A percentile compares a stretch with the other conserved stretches of the same genome.
Evolutionary conservation across 2,329 filamentous ascomycete species (phyloP).

Genomic region (Penicillium verrucosum): DNA sequence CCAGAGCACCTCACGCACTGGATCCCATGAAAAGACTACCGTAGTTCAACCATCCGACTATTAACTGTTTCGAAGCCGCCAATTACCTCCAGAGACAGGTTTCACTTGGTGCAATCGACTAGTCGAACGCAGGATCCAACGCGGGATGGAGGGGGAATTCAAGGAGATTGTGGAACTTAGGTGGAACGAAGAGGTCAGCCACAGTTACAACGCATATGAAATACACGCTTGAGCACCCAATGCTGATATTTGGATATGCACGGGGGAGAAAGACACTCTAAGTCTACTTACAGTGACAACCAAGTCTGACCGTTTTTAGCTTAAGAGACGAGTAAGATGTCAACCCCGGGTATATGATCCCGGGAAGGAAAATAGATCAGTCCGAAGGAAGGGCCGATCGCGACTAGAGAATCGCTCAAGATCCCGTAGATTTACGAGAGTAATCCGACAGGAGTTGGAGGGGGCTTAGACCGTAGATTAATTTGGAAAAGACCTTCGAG

Average conservation of each 20-base stretch:
- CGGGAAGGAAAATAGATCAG: conserved; percentile 4
- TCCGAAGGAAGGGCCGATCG: conserved; percentile 18
- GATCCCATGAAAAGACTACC: conserved; percentile 19
- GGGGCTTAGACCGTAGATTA: conserved; percentile 7
- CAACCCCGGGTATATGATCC: neutral
- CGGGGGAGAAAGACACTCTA: conserved; percentile 2
- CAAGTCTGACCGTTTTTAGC: neutral
- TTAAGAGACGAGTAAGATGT: conserved; percentile 15
- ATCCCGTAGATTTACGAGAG: conserved; percentile 12
- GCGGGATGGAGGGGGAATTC: neutral
- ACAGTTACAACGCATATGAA: conserved; percentile 19
- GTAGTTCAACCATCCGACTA: conserved; percentile 21
- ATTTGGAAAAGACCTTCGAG: neutral
- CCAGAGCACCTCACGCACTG: conserved; percentile 23
- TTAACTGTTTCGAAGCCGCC: neutral
- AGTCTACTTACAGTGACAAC: conserved; percentile 18
- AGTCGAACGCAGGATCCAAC: neutral
- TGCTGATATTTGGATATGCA: conserved; percentile 19
- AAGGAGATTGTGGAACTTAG: conserved; percentile 18
- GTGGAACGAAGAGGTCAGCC: conserved; percentile 18
- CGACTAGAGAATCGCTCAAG: conserved; percentile 7
- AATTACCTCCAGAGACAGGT: neutral
- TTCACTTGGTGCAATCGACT: neutral
- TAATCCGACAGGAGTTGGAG: conserved; percentile 16
- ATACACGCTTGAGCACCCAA: conserved; percentile 18